Base-by-base conservation (phyloP, 2,329 filamentous ascomycete species). In the Calonectria pseudoreteaudii region DNA sequence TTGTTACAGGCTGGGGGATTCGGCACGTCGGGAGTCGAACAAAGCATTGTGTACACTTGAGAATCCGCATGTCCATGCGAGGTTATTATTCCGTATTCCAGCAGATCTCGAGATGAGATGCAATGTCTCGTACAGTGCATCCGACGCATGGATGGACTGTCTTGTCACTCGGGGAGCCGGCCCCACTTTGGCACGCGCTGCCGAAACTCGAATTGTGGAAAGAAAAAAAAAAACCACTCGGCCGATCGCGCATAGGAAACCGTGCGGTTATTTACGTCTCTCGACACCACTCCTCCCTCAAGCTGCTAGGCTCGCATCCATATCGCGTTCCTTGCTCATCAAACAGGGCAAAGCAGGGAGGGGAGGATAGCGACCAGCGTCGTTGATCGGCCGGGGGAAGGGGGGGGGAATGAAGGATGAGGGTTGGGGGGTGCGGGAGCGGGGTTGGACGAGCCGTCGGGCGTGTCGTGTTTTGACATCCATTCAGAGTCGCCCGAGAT, bases 161-260 rank as follows among this genome's bases (percentile, higher is more conserved):
- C 38, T 47, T 28, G 56, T 53, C 30, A 38, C 62, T 71, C 70
- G 71, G 66, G 31, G 73, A 66, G 60, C 49, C 70, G 73, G 70
- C 73, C 73, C 73, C 73, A 75, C 73, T 41, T 56, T 18, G 52
- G 38, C 41, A 66, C 41, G 38, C 47, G 58, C 47, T 73, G 67
- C 70, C 70, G 70, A 70, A 62, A 41, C 56, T 62, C 14, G 28
- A 34, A 62, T 26, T 14, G 31, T 34, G 36, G 56, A 26, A 16
- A 30, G 26, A 8, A 23, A 9, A 31, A 31, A 53, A 38, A 62
- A 62, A 62, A 41, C 38, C 3, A 14, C 31, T 38, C n/a, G 31
- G 56, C 31, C 56, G 31, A 16, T 56, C n/a, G 26, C 9, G 56
- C 36, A 16, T 9, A 9, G 18, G 30, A 41, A 20, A 11, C 36